phyloP scores from a whole-genome alignment of 495 filamentous ascomycete genomes.

The Amorphotheca resinae region DNA sequence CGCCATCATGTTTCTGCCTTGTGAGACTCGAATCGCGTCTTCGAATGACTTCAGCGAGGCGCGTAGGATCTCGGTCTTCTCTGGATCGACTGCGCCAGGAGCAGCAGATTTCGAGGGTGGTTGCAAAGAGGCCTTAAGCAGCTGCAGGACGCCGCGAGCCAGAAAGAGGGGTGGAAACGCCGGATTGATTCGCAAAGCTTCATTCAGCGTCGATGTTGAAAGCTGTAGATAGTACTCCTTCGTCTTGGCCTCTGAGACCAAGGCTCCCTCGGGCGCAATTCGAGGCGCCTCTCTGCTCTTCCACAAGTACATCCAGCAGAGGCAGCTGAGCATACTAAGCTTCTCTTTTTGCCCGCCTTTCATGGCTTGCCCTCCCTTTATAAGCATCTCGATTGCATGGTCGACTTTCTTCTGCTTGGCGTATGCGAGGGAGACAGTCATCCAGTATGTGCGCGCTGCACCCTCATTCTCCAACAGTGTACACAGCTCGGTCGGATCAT shows the following conservation, averaged over 20 bases:
- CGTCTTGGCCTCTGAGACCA: constrained; percentile 59
- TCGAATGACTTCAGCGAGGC: constrained; percentile 85
- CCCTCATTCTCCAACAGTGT: constrained; percentile 85
- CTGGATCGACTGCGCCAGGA: constrained; percentile 52
- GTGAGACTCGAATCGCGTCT: constrained; percentile 72
- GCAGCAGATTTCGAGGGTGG: constrained; percentile 53
- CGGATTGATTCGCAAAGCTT: constrained; percentile 87
- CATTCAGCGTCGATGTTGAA: constrained; percentile 84
- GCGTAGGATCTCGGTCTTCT: constrained; percentile 67
- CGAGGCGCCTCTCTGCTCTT: constrained; percentile 88
- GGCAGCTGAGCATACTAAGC: constrained; percentile 65
- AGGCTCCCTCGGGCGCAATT: constrained; percentile 44
- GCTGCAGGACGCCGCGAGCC: constrained; percentile 79
- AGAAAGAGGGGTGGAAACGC: constrained; percentile 78
- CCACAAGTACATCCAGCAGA: constrained; percentile 87
- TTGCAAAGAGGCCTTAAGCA: constrained; percentile 78
- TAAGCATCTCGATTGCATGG: constrained; percentile 86
- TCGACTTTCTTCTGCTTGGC: constrained; percentile 89
- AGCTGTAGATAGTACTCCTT: constrained; percentile 88
- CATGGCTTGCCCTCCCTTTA: constrained; percentile 66
- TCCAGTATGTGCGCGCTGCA: constrained; percentile 81
- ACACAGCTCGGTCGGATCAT: constrained; percentile 93
- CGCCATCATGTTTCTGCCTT: constrained; percentile 80
- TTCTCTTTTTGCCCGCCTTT: constrained; percentile 68
- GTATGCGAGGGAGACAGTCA: constrained; percentile 92